Base-by-base conservation (phyloP, 2,329 filamentous ascomycete genomes). In the Leptographium wingfieldii region DNA sequence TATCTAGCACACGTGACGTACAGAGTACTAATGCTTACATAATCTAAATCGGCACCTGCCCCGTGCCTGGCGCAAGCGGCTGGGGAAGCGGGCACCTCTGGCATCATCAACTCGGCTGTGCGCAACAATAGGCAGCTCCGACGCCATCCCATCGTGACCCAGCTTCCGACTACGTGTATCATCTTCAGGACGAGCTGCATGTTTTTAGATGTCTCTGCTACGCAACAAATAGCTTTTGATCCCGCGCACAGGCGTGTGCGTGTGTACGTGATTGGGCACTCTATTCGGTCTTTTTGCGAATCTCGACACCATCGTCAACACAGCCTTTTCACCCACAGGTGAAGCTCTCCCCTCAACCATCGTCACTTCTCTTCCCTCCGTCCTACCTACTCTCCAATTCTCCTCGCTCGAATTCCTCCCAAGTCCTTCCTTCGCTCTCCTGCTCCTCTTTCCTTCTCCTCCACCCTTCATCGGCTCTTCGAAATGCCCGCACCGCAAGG, bases 401-500 rank as follows among this genome's bases (percentile, higher is more conserved):
- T 7, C 31, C 31, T 31, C 31, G 22, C 7, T 31, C 31, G 31
- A 31, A 31, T 7, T 5, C 31, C 31, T 31, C 31, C 31, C 7
- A 31, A 31, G 5, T 31, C 55, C 35, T 27, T 27, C 38, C 25
- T 14, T 31, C 10, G 16, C 25, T 22, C 27, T n/a, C 33, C 35
- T 35, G 31, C 35, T 27, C 54, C 54, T 56, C 35, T 19, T 16
- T 22, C 35, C 19, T 49, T n/a, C 33, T 31, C 38, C 3, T 31
- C 38, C 10, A 14, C 31, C 55, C 31, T 25, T 29, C 25, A 29
- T 16, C 7, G 2, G 22, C 33, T 14, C 33, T 29, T 38, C 35
- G 25, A 25, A 51, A 27, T 27, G 48, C 25, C 48, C 25, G 48
- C 48, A 27, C 48, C 81, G 60, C 77, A 84, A 67, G 82, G 82